Conservation (phyloP, 768 basidiomycete genomes). For the Naganishia kalamii region DNA sequence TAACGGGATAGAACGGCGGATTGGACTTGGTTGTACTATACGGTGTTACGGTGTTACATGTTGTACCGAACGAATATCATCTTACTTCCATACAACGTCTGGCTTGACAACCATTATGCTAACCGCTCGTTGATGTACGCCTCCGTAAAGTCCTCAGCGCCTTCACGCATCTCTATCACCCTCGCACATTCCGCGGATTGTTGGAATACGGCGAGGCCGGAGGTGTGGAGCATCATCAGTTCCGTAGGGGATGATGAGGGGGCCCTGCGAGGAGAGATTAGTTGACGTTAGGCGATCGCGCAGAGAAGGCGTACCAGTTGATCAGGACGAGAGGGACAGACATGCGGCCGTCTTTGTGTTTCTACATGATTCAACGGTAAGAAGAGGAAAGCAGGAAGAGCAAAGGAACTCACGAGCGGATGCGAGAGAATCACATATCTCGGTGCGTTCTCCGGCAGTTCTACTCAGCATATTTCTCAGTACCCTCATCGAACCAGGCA, state of each 20-base stretch:
- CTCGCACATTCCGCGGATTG: constrained; percentile 53
- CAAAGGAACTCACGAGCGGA: constrained; percentile 52
- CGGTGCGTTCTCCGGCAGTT: constrained; percentile 79
- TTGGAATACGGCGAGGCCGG: constrained; percentile 70
- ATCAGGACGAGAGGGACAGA: constrained; percentile 78
- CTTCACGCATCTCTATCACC: constrained; percentile 69
- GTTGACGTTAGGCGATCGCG: neutral
- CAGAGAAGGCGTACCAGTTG: constrained; percentile 56
- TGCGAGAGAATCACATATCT: constrained; percentile 80
- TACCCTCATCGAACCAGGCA: neutral
- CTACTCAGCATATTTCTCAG: constrained; percentile 47
- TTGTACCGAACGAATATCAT: too few relatives aligned
- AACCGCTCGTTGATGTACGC: constrained; percentile 63
- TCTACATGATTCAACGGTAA: constrained; percentile 29
- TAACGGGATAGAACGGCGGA: constrained; percentile 53
- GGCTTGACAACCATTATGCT: neutral
- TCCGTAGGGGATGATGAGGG: constrained; percentile 70
- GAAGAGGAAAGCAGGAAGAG: neutral
- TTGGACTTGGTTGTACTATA: too few relatives aligned
- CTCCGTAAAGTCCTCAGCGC: constrained; percentile 71
- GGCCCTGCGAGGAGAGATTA: constrained; percentile 48
- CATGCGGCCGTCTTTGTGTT: constrained; percentile 71
- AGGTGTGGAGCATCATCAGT: constrained; percentile 73
- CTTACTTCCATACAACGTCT: neutral
- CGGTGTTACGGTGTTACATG: too few relatives aligned